phyloP scores from a whole-genome alignment of 148 eudicot species.

The Diospyros kaki region DNA sequence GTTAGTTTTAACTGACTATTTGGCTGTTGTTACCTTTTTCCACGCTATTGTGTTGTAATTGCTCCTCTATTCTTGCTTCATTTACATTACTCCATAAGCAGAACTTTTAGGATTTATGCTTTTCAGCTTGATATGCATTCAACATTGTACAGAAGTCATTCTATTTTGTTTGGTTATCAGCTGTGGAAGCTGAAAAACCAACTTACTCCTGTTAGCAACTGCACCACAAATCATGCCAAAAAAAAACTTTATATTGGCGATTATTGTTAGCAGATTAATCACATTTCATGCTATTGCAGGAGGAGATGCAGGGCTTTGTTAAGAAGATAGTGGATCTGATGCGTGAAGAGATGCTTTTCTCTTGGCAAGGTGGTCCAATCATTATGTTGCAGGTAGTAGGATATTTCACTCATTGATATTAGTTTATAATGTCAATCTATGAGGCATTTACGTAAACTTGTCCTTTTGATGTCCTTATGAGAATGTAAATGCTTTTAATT shows the following conservation, averaged over 20 bases:
- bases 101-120: background rate
- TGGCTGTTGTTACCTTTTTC: no score
- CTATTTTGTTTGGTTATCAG: background rate
- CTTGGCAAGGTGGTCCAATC: conserved; percentile 99
- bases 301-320: conserved; percentile 87
- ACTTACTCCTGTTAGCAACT: background rate
- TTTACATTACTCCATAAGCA: background rate
- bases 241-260: background rate
- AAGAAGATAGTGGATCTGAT: conserved; percentile 86
- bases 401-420: background rate
- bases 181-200: background rate
- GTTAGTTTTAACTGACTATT: background rate
- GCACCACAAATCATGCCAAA: background rate
- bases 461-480: background rate
- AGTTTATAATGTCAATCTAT: background rate
- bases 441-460: background rate
- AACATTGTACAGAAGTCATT: background rate
- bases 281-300: conserved; percentile 41
- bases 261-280: background rate
- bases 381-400: conserved; percentile 81
- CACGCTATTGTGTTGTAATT: background rate
- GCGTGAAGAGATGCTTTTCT: conserved; percentile 72
- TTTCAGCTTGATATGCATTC: background rate
- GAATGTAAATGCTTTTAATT: background rate
- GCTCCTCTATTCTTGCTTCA: background rate